Evolutionary conservation across 306 rosid species (phyloP).

Genomic region (Malus fusca): DNA sequence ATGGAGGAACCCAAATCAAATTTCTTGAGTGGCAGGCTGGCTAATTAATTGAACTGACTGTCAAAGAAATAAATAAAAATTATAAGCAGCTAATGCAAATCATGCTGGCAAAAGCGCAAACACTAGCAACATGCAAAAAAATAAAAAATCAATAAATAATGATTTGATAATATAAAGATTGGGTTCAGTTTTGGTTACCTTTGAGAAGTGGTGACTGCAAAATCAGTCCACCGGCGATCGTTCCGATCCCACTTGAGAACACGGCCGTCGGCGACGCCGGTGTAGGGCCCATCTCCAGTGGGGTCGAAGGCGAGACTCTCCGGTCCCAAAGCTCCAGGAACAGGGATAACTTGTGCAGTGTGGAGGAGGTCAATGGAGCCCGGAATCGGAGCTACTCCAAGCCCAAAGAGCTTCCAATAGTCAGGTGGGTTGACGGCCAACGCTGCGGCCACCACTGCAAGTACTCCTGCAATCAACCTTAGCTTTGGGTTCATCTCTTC

Average conservation of each 20-base stretch:
- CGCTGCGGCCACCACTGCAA: constrained; percentile 30
- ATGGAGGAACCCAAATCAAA: not conserved
- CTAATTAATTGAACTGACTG: not conserved
- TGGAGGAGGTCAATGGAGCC: constrained; percentile 49
- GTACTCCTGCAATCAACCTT: constrained; percentile 16
- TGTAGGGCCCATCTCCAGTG: constrained; percentile 70
- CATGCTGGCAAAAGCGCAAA: not conserved
- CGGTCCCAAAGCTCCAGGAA: constrained; percentile 71
- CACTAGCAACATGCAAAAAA: not conserved
- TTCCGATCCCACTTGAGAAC: constrained; percentile 67
- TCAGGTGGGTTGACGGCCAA: constrained; percentile 10
- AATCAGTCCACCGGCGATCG: constrained; percentile 58
- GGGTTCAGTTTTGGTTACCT: constrained; percentile 32
- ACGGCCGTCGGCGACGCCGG: constrained; percentile 89
- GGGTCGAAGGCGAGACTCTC: constrained; percentile 76
- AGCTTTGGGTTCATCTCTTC: constrained; percentile 21
- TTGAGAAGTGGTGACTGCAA: constrained; percentile 61
- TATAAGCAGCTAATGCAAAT: too few species aligned
- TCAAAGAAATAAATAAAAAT: not conserved
- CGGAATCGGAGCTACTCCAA: constrained; percentile 24
- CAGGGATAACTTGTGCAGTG: constrained; percentile 27
- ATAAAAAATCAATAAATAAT: too few species aligned
- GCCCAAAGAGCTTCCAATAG: constrained; percentile 3
- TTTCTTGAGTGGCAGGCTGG: not conserved
- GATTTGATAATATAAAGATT: too few species aligned